Conservation (phyloP, 768 basidiomycete genomes). For the Pleurotus tuber-regium region DNA sequence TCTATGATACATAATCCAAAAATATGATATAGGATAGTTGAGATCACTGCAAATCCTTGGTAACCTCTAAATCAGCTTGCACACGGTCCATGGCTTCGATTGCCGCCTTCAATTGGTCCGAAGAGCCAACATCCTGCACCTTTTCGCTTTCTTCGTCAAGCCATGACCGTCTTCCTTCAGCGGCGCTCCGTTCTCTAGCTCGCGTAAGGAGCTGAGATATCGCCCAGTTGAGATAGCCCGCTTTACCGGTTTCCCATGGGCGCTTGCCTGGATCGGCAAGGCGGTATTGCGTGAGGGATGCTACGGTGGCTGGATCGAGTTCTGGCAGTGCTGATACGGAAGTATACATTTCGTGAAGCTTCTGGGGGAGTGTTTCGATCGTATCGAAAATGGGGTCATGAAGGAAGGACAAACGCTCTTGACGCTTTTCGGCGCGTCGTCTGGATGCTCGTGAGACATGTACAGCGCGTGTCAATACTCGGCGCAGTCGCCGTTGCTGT, state of each 20-base stretch:
- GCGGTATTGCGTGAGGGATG: constrained; percentile 34
- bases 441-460: constrained; percentile 45
- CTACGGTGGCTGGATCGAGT: constrained; percentile 34
- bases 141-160: constrained; percentile 21
- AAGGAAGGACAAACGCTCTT: constrained; percentile 43
- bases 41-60: background rate
- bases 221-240: constrained; percentile 81
- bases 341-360: constrained; percentile 43
- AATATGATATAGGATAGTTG: background rate
- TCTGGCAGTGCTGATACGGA: constrained; percentile 48
- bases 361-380: constrained; percentile 37
- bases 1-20: background rate
- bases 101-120: constrained; percentile 27
- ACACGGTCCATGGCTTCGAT: constrained; percentile 19
- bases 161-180: constrained; percentile 17
- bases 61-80: background rate
- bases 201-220: constrained; percentile 47
- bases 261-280: constrained; percentile 61
- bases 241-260: constrained; percentile 73
- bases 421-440: constrained; percentile 41
- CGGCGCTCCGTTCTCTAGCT: constrained; percentile 20
- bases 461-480: constrained; percentile 52
- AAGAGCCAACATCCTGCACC: constrained; percentile 21
- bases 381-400: constrained; percentile 34
- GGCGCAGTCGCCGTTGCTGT: constrained; percentile 68